phyloP scores from a whole-genome alignment of 352 stramenopile species.

The Phytophthora citricola region DNA sequence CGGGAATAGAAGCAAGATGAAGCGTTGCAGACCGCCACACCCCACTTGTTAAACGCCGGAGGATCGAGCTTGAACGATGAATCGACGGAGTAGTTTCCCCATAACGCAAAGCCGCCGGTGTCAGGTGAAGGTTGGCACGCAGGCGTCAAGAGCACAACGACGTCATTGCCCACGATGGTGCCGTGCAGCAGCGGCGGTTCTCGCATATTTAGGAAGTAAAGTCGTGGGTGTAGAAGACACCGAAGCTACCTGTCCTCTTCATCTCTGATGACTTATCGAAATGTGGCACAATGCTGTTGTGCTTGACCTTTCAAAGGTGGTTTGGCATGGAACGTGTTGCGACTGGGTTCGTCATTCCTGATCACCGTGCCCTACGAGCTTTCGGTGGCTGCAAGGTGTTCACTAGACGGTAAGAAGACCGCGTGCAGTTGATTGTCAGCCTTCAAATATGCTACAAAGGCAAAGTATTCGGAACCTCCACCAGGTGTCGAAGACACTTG shows the following conservation, averaged over 20 bases:
- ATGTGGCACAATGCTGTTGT: neutral
- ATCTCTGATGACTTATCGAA: conserved; percentile 2
- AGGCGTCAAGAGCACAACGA: conserved; percentile 9
- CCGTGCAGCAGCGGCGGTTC: neutral
- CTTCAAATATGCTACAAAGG: conserved; percentile 16
- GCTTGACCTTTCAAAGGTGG: neutral
- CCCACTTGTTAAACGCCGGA: neutral
- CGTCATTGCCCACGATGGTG: neutral
- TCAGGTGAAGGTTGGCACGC: conserved; percentile 4
- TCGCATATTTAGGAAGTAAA: conserved; percentile 14
- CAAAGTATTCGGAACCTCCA: conserved; percentile 24
- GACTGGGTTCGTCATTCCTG: neutral
- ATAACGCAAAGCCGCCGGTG: neutral
- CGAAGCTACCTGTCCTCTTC: conserved; percentile 1
- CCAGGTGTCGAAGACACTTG: conserved; percentile 27
- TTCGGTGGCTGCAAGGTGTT: neutral
- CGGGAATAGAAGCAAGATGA: neutral
- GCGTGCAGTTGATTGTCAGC: neutral
- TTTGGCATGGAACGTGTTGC: conserved; percentile 3
- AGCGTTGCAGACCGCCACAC: neutral
- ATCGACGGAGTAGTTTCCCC: neutral
- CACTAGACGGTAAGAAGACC: neutral
- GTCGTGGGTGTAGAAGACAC: neutral
- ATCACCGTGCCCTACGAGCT: neutral
- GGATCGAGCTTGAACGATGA: neutral